Evolutionary conservation across 2,329 filamentous ascomycete species (phyloP).

Genomic region (Neofusicoccum laricinum): DNA sequence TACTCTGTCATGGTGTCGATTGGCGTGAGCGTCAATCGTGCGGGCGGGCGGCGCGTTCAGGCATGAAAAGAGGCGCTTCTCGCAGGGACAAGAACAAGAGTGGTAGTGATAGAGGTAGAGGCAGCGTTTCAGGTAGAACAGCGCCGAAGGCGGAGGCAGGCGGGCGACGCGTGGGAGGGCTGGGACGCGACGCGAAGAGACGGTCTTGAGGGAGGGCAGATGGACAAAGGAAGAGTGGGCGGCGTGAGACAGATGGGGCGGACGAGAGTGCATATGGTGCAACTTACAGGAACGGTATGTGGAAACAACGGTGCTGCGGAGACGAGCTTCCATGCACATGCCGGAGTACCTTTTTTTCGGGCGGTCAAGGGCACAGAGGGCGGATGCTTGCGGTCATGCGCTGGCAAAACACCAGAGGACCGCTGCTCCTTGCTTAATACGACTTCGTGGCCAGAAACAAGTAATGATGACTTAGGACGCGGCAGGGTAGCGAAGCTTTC

Average conservation of each 20-base stretch:
- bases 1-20: conserved; percentile 36
- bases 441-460: conserved; percentile 7
- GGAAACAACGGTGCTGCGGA: conserved; percentile 14
- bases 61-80: background rate
- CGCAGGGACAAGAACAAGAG: conserved; percentile 1
- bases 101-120: background rate
- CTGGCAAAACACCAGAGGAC: background rate
- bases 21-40: conserved; percentile 21
- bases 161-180: background rate
- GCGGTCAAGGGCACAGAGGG: conserved; percentile 5
- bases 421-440: conserved; percentile 11
- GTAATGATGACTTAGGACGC: background rate
- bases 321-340: conserved; percentile 9
- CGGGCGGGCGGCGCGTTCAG: background rate
- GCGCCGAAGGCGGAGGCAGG: background rate
- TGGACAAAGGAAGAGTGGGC: conserved; percentile 8
- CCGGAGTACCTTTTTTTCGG: conserved; percentile 5
- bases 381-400: conserved; percentile 1
- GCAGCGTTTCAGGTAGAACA: background rate
- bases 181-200: background rate
- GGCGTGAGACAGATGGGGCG: conserved; percentile 2
- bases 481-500: conserved; percentile 14
- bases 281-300: conserved; percentile 14
- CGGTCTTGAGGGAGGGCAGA: background rate
- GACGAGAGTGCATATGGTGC: background rate